These are phyloP conservation scores for Thecaphora thlaspeos DNA, from an alignment of 1,284 basidiomycete species.

Conservation along the genomic window DNA sequence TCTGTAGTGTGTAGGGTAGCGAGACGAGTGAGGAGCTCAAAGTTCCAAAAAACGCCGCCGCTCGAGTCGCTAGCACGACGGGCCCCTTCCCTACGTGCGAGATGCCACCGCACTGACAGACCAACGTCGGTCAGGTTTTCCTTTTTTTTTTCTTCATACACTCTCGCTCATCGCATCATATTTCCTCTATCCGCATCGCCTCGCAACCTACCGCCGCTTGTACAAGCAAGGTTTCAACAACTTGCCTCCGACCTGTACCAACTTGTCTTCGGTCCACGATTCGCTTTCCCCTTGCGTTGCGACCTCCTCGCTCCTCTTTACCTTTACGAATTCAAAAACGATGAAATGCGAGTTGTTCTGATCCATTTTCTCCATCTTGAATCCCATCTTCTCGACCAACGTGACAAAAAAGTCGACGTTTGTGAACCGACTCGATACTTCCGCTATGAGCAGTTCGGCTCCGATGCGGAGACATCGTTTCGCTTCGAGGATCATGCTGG, in stretches of 20 bases:
- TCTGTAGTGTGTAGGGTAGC: no score
- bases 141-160: no score
- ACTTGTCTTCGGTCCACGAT: no score
- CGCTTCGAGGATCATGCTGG: conserved; percentile 81
- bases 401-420: conserved; percentile 69
- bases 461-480: conserved; percentile 77
- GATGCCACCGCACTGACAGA: no score
- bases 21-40: no score
- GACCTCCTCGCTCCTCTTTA: conserved; percentile 26
- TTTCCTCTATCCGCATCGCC: no score
- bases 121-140: no score
- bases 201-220: conserved; percentile 91
- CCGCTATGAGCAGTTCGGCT: conserved; percentile 85
- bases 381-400: conserved; percentile 74
- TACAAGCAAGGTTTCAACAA: conserved; percentile 91
- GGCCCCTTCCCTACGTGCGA: no score
- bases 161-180: no score
- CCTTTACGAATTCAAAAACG: conserved; percentile 42
- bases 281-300: conserved; percentile 66
- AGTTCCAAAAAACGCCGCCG: no score
- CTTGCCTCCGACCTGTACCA: no score
- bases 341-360: conserved; percentile 43
- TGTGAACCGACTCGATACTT: conserved; percentile 66
- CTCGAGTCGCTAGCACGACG: no score
- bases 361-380: conserved; percentile 65